Evolutionary conservation across 2,329 filamentous ascomycete genomes (phyloP), one percentile per base, ranked within the genome.

Genomic region (Aspergillus caelatus): DNA sequence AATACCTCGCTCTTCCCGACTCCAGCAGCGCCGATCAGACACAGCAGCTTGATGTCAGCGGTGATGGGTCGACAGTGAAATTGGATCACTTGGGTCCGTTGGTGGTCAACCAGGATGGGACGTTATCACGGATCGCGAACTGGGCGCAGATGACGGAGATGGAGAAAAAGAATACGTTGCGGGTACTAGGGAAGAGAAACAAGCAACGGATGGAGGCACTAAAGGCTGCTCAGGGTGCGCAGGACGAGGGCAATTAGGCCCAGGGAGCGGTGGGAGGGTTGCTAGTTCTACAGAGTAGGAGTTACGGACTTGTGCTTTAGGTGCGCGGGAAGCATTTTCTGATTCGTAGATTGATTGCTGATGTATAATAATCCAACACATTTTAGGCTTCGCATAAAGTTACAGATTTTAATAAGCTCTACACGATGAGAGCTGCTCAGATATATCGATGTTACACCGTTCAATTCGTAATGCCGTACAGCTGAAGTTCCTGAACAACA

Each of bases 21-120:
- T 89, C 85, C 68, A 90, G 93, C 78, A 86, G 93, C 71, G 90
- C 91, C 71, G 89, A 92, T 76, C 85, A 90, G 53, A 93, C 95
- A 82, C 96, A 91, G 88, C 93, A 94, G 84, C 91, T 95, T 73
- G 94, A 98, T 74, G 78, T 86, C 32, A 72, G 73, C 48, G 66
- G 70, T 9, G 73, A 71, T 32, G 72, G 73, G 11, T 71, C 78
- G 16, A 74, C 74, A 1, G 82, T 91, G 50, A 86, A 84, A 57
- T 84, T 93, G 10, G 89, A 92, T 72, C 84, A 87, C 65, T 80
- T 93, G 28, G 91, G 91, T 0, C 91, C 91, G 1, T 82, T 93
- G 70, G 90, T 94, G 1, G 88, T 93, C 60, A 91, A 92, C 75
- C 80, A 82, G 65, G 89, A 94, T 75, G 91, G 91, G 23, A 88